These are phyloP conservation scores for Sporothrix phasma DNA, from an alignment of 2,329 filamentous ascomycete species.

Conservation along the genomic window DNA sequence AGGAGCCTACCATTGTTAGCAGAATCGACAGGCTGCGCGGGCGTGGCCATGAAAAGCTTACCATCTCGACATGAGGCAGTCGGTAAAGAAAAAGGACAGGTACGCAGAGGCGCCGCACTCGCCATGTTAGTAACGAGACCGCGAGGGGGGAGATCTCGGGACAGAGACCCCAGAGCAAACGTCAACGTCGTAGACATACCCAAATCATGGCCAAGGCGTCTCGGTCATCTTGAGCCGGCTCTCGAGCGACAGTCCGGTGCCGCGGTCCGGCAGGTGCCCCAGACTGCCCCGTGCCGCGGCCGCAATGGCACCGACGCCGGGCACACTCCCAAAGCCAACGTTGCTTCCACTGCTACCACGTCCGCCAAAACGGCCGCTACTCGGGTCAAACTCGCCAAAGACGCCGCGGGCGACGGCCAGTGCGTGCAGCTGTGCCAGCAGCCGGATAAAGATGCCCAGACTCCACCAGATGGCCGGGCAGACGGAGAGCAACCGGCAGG, in stretches of 20 bases:
- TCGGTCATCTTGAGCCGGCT: constrained; percentile 52
- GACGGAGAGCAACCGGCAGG: constrained; percentile 62
- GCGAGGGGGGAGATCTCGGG: neutral
- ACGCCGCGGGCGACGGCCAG: constrained; percentile 17
- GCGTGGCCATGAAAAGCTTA: too few relatives aligned
- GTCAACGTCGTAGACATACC: constrained; percentile 34
- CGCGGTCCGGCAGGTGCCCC: neutral
- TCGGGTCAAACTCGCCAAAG: constrained; percentile 11
- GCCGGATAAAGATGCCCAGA: constrained; percentile 55
- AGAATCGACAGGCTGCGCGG: too few relatives aligned
- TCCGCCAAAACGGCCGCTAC: constrained; percentile 25
- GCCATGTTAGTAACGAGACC: constrained; percentile 8
- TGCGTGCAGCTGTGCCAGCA: constrained; percentile 51
- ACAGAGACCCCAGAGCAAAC: neutral
- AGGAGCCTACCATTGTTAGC: too few relatives aligned
- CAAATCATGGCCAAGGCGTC: constrained; percentile 63
- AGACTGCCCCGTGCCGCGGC: constrained; percentile 11
- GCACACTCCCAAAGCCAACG: neutral
- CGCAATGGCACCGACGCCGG: constrained; percentile 25
- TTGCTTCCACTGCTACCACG: neutral
- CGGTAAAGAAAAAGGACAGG: constrained; percentile 73
- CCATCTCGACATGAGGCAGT: constrained; percentile 79
- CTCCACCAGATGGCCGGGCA: constrained; percentile 64
- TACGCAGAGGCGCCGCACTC: constrained; percentile 69
- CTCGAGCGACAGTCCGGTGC: constrained; percentile 26